Conservation (phyloP, 495 filamentous ascomycete species). For the Margaritispora aquatica region DNA sequence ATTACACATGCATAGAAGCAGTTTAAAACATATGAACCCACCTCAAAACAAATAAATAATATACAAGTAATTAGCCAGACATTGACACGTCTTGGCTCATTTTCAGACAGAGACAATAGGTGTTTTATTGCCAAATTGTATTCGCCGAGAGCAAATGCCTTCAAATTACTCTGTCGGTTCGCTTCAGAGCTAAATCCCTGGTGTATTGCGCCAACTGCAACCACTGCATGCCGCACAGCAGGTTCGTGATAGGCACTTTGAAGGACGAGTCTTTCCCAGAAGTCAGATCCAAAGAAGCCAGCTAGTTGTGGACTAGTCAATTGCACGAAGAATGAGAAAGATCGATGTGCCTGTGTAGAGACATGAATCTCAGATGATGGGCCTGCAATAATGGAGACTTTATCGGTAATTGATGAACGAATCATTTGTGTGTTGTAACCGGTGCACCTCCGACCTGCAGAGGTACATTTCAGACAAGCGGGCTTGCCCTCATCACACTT, state of each 20-base stretch:
- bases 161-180: slow-evolving; percentile 4
- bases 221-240: slow-evolving; percentile 14
- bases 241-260: slow-evolving; percentile 11
- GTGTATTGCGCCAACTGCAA: slow-evolving; percentile 13
- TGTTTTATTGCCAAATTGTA: slow-evolving; percentile 10
- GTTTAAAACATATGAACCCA: slow-evolving; percentile 9
- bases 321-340: slow-evolving; percentile 34
- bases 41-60: slow-evolving; percentile 20
- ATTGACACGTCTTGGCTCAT: slow-evolving; percentile 1
- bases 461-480: slow-evolving; percentile 1
- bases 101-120: background rate
- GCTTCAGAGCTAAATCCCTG: background rate
- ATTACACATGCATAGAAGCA: too few relatives aligned
- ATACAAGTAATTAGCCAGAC: slow-evolving; percentile 8
- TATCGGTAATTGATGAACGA: background rate
- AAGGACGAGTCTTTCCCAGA: slow-evolving; percentile 43
- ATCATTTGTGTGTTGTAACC: slow-evolving; percentile 1
- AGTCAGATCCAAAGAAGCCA: slow-evolving; percentile 35
- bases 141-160: slow-evolving; percentile 11
- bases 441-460: slow-evolving; percentile 9
- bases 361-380: background rate
- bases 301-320: slow-evolving; percentile 37
- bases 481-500: slow-evolving; percentile 22
- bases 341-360: background rate
- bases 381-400: background rate